Conservation (phyloP, 2,329 filamentous ascomycete species). For the Aspergillus caelatus region DNA sequence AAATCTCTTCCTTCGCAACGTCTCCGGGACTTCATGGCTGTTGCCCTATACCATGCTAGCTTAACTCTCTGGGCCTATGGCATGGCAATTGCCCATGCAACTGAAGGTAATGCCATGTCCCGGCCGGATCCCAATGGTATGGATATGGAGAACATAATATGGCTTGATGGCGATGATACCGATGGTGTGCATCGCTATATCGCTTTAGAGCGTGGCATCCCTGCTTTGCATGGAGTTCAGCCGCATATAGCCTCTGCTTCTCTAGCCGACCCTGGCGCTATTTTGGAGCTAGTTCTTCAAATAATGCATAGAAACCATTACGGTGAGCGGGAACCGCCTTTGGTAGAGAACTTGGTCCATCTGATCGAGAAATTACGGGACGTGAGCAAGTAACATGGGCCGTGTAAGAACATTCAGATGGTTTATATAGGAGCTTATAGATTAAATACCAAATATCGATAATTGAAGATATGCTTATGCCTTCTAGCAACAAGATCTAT, state of each 20-base stretch:
- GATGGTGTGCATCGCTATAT: constrained; percentile 15
- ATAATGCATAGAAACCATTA: constrained; percentile 32
- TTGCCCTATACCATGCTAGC: not conserved
- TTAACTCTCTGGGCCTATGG: not conserved
- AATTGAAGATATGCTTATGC: no score
- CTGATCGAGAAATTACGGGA: not conserved
- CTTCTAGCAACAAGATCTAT: no score
- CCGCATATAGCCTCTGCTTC: not conserved
- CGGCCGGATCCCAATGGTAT: not conserved
- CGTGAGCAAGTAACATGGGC: not conserved
- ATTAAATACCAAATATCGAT: no score
- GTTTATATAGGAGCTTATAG: no score
- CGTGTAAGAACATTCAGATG: no score
- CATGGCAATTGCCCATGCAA: not conserved
- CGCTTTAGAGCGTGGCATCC: constrained; percentile 11
- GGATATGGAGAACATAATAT: constrained; percentile 1
- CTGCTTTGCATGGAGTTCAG: not conserved
- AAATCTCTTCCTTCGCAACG: not conserved
- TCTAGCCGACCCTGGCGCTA: not conserved
- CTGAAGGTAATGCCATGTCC: not conserved
- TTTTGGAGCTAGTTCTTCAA: constrained; percentile 13
- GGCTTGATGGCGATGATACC: constrained; percentile 5
- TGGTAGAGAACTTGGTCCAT: not conserved
- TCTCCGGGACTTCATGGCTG: constrained; percentile 13
- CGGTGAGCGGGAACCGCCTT: not conserved